Evolutionary conservation across 306 rosid genomes (phyloP), one percentile per base, ranked within the genome.

Genomic region (Carpinus fangiana): DNA sequence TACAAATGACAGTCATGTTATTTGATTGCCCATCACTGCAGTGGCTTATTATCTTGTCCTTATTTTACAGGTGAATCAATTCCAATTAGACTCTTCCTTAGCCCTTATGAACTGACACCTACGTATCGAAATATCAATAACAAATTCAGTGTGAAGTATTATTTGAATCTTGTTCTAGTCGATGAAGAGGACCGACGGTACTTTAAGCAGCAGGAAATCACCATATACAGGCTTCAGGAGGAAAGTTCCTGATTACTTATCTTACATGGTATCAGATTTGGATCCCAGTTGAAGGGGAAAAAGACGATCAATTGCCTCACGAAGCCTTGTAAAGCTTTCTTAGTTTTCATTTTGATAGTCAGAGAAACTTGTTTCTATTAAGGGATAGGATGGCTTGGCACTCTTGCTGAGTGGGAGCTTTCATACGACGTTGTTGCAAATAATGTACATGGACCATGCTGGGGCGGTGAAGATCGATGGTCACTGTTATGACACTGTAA

Each of bases 181-280:
- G 98, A 95, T 45, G 99, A 95, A 86, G 98, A 96, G 83, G 98
- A 96, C 85, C 85, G 99, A 8, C 99, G 99, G 70, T 96, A 96
- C 50, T 96, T 96, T 80, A 93, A 96, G 90, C 99, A 96, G 93
- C 99, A 96, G 87, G 99, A 92, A 82, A 88, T 92, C 96, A 93
- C 98, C 5, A 90, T 95, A 82, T 95, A 92, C 50, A 93, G 98
- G 97, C 91, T 90, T 69, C 87, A 90, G 76, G 98, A 95, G 76
- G 98, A 95, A 75, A 80, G 86, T 48, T 83, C 92, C 38, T 90
- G 90, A 95, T 48, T 70, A 28, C 77, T 70, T 75, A 20, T 77
- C 80, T 45, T 51, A 52, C 72, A 23, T 51, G 57, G 65, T 73
- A 72, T 76, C 82, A 21, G 59, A 46, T 45, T 72, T 72, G 66